These are phyloP conservation scores for Picea mariana DNA, from an alignment of 83 land plant species.

Conservation along the genomic window DNA sequence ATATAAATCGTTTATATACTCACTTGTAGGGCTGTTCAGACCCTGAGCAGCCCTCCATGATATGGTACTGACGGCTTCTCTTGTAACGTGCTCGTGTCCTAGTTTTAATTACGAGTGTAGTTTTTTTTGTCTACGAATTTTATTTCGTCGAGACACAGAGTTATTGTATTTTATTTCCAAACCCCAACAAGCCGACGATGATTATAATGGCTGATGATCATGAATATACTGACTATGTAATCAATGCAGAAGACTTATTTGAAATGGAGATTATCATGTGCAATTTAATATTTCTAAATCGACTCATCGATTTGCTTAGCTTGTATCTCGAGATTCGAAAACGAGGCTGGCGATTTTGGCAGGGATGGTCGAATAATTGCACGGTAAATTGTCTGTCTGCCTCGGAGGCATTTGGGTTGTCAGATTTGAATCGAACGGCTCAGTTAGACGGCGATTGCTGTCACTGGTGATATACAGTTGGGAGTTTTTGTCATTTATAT, in stretches of 20 bases:
- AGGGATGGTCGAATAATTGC: neutral
- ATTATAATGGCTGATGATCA: neutral
- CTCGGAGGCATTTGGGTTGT: neutral
- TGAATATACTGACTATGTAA: neutral
- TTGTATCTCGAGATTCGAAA: neutral
- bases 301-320: neutral
- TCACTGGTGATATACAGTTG: neutral
- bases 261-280: neutral
- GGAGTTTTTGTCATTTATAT: neutral
- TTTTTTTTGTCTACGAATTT: neutral
- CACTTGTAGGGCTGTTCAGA: conserved; percentile 1
- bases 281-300: neutral
- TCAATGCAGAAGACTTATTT: neutral
- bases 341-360: conserved; percentile 1
- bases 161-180: too few species aligned
- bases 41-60: neutral
- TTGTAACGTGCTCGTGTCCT: neutral
- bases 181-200: neutral
- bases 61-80: conserved; percentile 7
- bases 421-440: conserved; percentile 1
- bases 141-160: neutral
- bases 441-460: neutral
- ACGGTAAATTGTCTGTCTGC: too few species aligned
- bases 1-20: neutral
- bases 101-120: neutral